Evolutionary conservation across 805 yeast genomes (phyloP), one percentile per base, ranked within the genome.

Genomic region (Candida easanensis): DNA sequence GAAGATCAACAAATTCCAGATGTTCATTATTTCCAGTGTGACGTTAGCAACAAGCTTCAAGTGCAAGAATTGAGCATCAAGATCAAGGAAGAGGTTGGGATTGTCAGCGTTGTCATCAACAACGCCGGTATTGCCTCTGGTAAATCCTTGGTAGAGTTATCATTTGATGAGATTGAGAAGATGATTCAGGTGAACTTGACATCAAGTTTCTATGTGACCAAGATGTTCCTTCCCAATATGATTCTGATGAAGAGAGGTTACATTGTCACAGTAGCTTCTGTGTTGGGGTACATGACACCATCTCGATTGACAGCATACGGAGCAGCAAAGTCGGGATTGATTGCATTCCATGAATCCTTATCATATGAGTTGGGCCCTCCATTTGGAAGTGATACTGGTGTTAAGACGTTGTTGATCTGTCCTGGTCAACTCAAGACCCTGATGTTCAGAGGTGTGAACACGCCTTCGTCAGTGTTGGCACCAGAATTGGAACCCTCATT

Each of bases 371-470:
- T 85, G 22, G 82, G 84, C 0, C 71, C 76, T 0, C 57, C 55
- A 16, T 64, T 77, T 14, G 57, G 73, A 26, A 66, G 39, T 27
- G 25, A 20, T 22, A 43, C 37, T 7, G 87, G 89, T 2, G 76
- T 91, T 15, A 81, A 81, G 51, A 83, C 95, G 0, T 65, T 91
- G 43, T 67, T 91, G 27, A 72, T 91, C 0, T 82, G 93, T 52
- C 95, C 97, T 0, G 98, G 98, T 0, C 97, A 91, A 59, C 62
- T 91, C 49, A 75, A 72, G 38, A 88, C 97, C 0, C 54, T 60
- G 3, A 75, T 91, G 88, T 91, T 91, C 60, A 68, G 69, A 15
- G 80, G 82, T 2, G 86, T 91, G 5, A 48, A 63, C 23, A 84
- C 96, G 0, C 97, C 97, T 0, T 80, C 86, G 10, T 66, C 72